These are phyloP conservation scores for Hanseniaspora mollemarum DNA, from an alignment of 805 yeast genomes.

Conservation along the genomic window DNA sequence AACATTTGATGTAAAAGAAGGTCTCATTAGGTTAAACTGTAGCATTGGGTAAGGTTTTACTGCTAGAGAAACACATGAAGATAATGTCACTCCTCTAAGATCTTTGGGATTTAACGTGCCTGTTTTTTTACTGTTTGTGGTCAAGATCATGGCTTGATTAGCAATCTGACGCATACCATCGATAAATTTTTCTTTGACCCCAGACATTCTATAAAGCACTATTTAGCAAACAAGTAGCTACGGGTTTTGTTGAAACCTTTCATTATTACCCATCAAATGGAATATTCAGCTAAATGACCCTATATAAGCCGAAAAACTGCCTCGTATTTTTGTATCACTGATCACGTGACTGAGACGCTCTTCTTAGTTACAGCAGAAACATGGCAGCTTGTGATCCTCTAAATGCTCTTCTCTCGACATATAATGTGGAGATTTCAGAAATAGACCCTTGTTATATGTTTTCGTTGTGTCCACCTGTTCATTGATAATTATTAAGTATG, in stretches of 20 bases:
- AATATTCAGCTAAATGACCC: neutral
- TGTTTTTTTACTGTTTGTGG: conserved; percentile 36
- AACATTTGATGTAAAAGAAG: conserved; percentile 64
- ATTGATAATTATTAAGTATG: no score
- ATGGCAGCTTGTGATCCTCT: no score
- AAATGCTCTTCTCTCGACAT: no score
- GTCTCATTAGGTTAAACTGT: conserved; percentile 77
- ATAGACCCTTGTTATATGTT: no score
- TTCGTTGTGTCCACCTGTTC: no score
- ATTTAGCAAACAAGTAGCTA: no score
- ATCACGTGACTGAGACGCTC: no score
- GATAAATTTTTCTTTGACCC: conserved; percentile 25
- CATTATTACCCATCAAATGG: neutral
- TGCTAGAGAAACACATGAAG: conserved; percentile 75
- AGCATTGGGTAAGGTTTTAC: conserved; percentile 65
- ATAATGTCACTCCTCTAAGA: conserved; percentile 62
- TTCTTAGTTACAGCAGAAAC: no score
- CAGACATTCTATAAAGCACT: neutral
- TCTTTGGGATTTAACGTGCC: conserved; percentile 17
- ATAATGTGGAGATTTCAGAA: no score
- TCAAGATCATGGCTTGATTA: conserved; percentile 47
- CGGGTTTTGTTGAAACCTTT: neutral
- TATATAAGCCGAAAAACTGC: no score
- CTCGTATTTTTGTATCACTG: no score
- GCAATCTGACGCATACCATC: conserved; percentile 39